These are phyloP conservation scores for Beverwykella pulmonaria DNA, from an alignment of 495 filamentous ascomycete genomes.

Conservation along the genomic window DNA sequence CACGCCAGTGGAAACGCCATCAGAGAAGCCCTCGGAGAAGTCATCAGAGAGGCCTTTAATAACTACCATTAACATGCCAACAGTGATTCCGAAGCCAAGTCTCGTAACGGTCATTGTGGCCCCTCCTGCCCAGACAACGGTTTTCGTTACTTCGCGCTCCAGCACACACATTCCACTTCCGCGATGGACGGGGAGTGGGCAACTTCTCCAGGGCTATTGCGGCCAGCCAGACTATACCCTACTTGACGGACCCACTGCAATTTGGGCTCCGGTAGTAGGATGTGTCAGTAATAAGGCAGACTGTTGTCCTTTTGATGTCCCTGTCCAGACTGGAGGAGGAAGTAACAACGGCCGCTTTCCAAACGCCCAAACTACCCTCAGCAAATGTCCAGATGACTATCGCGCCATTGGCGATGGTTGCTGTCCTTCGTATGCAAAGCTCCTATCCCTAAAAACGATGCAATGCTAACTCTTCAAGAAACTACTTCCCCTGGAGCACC, in stretches of 20 bases:
- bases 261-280: conserved; percentile 30
- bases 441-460: background rate
- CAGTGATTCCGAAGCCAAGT: conserved; percentile 22
- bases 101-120: conserved; percentile 17
- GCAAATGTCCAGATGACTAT: conserved; percentile 26
- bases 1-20: no score
- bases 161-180: conserved; percentile 19
- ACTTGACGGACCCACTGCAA: conserved; percentile 28
- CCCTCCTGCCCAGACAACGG: conserved; percentile 9
- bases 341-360: conserved; percentile 5
- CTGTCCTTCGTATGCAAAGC: conserved; percentile 26
- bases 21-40: background rate
- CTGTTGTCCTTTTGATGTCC: conserved; percentile 30
- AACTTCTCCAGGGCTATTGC: conserved; percentile 32
- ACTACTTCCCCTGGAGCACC: conserved; percentile 29
- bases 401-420: conserved; percentile 24
- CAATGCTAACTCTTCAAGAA: background rate
- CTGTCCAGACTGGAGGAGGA: background rate
- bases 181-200: conserved; percentile 16
- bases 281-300: conserved; percentile 27
- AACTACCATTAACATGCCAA: conserved; percentile 5
- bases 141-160: background rate
- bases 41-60: conserved; percentile 4
- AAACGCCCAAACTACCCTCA: conserved; percentile 14
- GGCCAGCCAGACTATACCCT: conserved; percentile 25